Evolutionary conservation across 345 rosid species (phyloP).

Genomic region (Aquilaria yunnanensis): DNA sequence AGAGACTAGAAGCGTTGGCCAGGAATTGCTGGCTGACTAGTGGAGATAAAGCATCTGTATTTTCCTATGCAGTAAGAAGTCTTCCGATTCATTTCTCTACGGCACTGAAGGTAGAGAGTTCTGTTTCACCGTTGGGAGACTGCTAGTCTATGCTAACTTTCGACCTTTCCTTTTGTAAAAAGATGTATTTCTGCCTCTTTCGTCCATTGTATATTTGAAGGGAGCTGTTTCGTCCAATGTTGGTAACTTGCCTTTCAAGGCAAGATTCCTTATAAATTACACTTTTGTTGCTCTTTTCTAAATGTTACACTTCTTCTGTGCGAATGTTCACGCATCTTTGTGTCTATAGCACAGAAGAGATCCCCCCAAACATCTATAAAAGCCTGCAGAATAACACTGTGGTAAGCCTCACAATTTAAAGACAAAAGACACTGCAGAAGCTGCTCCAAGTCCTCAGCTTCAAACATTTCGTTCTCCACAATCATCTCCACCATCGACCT

Average conservation of each 20-base stretch:
- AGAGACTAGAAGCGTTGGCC: constrained; percentile 7
- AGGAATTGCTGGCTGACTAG: constrained; percentile 1
- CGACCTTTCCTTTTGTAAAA: too few relatives aligned
- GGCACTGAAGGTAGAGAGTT: not conserved
- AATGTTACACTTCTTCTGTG: not conserved
- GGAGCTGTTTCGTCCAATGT: too few relatives aligned
- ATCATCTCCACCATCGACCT: constrained; percentile 66
- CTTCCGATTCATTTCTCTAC: not conserved
- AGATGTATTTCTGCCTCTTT: too few relatives aligned
- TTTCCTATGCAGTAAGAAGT: constrained; percentile 1
- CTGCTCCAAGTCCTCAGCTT: constrained; percentile 37
- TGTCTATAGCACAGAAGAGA: constrained; percentile 22
- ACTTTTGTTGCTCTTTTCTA: too few relatives aligned
- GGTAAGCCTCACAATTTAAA: constrained; percentile 41
- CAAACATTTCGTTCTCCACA: constrained; percentile 41
- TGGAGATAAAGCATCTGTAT: not conserved
- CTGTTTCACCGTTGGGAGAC: not conserved
- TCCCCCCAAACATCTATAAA: constrained; percentile 51
- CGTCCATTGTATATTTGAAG: too few relatives aligned
- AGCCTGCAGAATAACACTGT: constrained; percentile 41
- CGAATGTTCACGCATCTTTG: constrained; percentile 1
- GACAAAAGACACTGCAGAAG: constrained; percentile 49
- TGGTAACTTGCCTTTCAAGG: not conserved
- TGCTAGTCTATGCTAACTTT: not conserved
- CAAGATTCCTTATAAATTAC: too few relatives aligned